phyloP scores from a whole-genome alignment of 257 asterid species.

The Solanum dulcamara region DNA sequence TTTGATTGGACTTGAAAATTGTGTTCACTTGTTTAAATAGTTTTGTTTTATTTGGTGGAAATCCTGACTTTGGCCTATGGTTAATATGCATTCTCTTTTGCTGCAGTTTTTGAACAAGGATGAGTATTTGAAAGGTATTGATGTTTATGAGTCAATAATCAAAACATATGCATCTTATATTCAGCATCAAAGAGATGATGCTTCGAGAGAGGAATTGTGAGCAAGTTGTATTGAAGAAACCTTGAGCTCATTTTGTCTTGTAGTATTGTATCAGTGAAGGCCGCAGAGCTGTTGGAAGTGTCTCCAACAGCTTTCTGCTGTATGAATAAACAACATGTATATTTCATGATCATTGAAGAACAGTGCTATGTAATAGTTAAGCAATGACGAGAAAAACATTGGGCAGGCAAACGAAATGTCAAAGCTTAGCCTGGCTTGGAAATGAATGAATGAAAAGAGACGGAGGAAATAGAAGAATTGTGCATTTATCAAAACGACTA shows the following conservation, averaged over 20 bases:
- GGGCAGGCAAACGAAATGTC: neutral
- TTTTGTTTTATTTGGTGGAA: neutral
- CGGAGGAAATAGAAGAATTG: neutral
- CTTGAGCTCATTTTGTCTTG: neutral
- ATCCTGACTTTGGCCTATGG: neutral
- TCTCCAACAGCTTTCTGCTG: neutral
- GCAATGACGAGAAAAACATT: too few species aligned
- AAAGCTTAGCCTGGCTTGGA: neutral
- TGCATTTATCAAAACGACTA: neutral
- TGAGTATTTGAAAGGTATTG: conserved; percentile 76
- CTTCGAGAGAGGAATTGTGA: conserved; percentile 56
- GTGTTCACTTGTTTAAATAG: neutral
- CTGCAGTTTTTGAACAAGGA: conserved; percentile 87
- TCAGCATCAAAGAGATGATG: conserved; percentile 27
- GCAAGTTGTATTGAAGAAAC: neutral
- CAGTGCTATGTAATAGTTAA: too few species aligned
- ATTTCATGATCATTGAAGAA: neutral
- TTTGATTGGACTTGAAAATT: neutral
- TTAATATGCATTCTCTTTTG: neutral
- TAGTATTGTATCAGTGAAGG: neutral
- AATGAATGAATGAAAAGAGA: neutral
- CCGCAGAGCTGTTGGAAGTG: neutral
- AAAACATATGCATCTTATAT: conserved; percentile 59
- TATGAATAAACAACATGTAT: neutral
- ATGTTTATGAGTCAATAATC: conserved; percentile 60